These are phyloP conservation scores for Cercospora citrullina DNA, from an alignment of 2,329 filamentous ascomycete species.

Conservation along the genomic window DNA sequence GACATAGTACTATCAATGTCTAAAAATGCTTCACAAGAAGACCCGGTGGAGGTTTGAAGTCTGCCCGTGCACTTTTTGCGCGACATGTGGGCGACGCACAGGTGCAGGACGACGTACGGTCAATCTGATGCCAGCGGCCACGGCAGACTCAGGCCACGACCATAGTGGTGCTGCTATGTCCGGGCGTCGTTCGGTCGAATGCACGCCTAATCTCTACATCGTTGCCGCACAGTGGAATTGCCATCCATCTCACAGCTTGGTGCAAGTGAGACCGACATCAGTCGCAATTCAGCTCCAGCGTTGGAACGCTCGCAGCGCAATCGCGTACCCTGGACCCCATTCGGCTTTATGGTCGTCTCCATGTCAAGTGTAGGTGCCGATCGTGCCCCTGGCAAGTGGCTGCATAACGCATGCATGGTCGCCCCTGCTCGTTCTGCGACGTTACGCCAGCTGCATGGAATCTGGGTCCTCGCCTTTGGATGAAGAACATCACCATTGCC, in stretches of 20 bases:
- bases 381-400: conserved; percentile 14
- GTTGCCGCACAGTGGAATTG: not conserved
- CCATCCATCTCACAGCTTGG: not conserved
- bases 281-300: not conserved
- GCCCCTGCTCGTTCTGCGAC: conserved; percentile 8
- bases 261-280: not conserved
- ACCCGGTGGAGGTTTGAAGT: not conserved
- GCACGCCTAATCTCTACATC: not conserved
- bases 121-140: not conserved
- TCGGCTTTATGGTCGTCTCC: not conserved
- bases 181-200: not conserved
- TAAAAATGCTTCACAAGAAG: conserved; percentile 20
- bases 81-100: conserved; percentile 1
- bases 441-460: conserved; percentile 19
- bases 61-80: not conserved
- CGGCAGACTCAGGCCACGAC: not conserved
- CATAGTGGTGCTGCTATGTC: not conserved
- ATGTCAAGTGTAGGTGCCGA: not conserved
- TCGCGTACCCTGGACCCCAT: not conserved
- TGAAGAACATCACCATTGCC: conserved; percentile 15
- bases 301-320: not conserved
- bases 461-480: conserved; percentile 12
- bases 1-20: not conserved
- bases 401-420: conserved; percentile 4
- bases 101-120: not conserved